Percentiles rank a stretch among this genome's conserved stretches.
Evolutionary conservation across 2,329 filamentous ascomycete genomes (phyloP).

Genomic region (Colletotrichum brevisporum): DNA sequence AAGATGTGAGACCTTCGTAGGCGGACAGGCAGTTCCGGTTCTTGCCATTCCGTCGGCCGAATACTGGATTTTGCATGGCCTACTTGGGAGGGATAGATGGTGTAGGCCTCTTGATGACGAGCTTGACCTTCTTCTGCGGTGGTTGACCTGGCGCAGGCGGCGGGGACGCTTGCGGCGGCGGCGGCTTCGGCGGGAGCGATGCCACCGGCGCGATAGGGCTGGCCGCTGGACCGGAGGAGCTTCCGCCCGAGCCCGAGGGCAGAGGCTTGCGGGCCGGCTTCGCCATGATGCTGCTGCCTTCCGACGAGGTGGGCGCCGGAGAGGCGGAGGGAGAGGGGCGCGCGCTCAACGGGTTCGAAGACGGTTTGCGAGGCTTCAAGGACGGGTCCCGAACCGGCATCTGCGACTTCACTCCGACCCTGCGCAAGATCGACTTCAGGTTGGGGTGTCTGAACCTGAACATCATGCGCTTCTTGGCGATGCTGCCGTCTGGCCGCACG

Average conservation of each 20-base stretch:
- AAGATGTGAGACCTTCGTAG: not conserved
- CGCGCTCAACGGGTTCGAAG: conserved; percentile 19
- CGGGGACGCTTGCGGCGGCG: conserved; percentile 33
- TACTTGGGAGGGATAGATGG: conserved; percentile 18
- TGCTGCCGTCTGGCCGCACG: conserved; percentile 45
- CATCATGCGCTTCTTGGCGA: conserved; percentile 50
- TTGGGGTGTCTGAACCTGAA: conserved; percentile 54
- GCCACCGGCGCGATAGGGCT: conserved; percentile 26
- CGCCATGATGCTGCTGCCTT: conserved; percentile 48
- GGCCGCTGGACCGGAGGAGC: conserved; percentile 21
- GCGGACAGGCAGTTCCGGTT: not conserved
- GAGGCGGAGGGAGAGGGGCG: conserved; percentile 47
- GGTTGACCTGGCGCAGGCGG: conserved; percentile 29
- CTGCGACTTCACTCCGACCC: conserved; percentile 30
- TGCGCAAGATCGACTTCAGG: conserved; percentile 52
- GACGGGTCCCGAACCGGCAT: conserved; percentile 26
- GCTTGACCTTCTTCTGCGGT: conserved; percentile 40
- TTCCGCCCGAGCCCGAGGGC: conserved; percentile 42
- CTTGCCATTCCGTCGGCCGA: not conserved
- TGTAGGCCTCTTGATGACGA: conserved; percentile 41
- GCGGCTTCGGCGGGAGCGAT: conserved; percentile 29
- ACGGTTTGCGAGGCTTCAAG: conserved; percentile 32
- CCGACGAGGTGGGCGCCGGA: conserved; percentile 44
- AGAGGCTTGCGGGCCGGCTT: conserved; percentile 54
- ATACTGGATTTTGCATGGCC: not conserved